Percentiles rank a stretch among this genome's conserved stretches.
These are phyloP conservation scores for Aspergillus affinis DNA, from an alignment of 495 filamentous ascomycete species.

Conservation along the genomic window DNA sequence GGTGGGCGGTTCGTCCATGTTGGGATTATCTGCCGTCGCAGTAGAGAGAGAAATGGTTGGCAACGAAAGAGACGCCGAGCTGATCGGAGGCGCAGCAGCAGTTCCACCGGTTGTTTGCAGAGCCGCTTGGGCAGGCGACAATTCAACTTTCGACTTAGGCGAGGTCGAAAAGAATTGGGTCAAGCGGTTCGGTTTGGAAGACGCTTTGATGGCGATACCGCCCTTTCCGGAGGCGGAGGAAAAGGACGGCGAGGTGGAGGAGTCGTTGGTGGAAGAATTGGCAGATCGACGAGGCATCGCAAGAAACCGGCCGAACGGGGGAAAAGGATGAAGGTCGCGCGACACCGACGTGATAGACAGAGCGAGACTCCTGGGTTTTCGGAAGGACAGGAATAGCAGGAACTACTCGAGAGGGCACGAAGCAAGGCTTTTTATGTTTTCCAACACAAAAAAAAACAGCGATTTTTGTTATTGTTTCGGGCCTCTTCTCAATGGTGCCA, in stretches of 20 bases:
- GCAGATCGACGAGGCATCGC: conserved; percentile 57
- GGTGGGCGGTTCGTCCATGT: conserved; percentile 69
- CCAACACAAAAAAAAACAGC: not conserved
- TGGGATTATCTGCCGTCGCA: conserved; percentile 75
- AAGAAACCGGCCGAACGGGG: conserved; percentile 34
- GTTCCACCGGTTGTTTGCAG: conserved; percentile 58
- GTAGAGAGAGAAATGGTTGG: conserved; percentile 93
- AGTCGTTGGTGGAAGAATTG: conserved; percentile 48
- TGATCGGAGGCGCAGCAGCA: conserved; percentile 60
- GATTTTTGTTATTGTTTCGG: not conserved
- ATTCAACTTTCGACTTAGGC: conserved; percentile 53
- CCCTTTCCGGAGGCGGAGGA: conserved; percentile 50
- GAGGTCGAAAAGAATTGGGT: conserved; percentile 59
- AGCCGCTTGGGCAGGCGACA: conserved; percentile 51
- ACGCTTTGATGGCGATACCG: conserved; percentile 43
- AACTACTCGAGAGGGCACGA: not conserved
- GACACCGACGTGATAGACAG: conserved; percentile 13
- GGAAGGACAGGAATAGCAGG: not conserved
- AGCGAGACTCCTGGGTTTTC: conserved; percentile 2
- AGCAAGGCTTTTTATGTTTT: not conserved
- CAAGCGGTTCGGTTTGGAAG: conserved; percentile 67
- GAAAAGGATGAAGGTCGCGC: conserved; percentile 18
- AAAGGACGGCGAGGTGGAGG: conserved; percentile 44
- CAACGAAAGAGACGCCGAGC: conserved; percentile 71
- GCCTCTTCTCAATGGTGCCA: not conserved